phyloP scores from a whole-genome alignment of 2,329 filamentous ascomycete species.

The Rhytidhysteron rufulum region DNA sequence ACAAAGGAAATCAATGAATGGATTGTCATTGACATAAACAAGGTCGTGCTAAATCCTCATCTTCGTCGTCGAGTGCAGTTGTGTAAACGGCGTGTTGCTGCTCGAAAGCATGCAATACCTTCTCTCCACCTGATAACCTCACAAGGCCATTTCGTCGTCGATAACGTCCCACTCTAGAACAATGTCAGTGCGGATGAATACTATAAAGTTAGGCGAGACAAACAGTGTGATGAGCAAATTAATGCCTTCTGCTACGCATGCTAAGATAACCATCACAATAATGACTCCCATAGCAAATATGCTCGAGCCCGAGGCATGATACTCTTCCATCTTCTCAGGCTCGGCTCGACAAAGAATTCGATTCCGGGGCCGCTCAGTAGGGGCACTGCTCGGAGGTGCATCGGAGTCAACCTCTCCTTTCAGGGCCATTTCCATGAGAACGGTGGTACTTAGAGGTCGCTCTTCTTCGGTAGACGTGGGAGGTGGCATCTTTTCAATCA shows the following conservation, averaged over 20 bases:
- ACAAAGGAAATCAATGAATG: not conserved
- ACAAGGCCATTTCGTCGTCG: not conserved
- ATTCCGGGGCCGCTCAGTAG: not conserved
- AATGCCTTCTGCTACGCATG: slow-evolving; percentile 2
- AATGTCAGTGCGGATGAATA: not conserved
- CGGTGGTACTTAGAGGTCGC: not conserved
- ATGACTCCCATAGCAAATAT: slow-evolving; percentile 1
- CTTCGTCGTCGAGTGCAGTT: not conserved
- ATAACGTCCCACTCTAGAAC: not conserved
- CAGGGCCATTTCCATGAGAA: slow-evolving; percentile 2
- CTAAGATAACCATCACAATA: not conserved
- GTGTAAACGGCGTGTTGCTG: not conserved
- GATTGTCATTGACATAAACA: not conserved
- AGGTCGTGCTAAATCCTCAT: not conserved
- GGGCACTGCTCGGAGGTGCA: slow-evolving; percentile 1
- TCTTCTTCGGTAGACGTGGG: not conserved
- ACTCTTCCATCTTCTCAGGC: not conserved
- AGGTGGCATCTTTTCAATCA: not conserved
- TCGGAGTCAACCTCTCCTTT: not conserved
- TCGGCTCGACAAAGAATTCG: slow-evolving; percentile 1
- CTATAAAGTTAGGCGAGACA: not conserved
- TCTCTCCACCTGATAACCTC: not conserved
- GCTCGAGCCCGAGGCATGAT: not conserved
- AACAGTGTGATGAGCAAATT: not conserved
- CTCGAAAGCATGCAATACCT: not conserved